Evolutionary conservation across 2,329 filamentous ascomycete genomes (phyloP).

Genomic region (Pseudogymnoascus pannorum): DNA sequence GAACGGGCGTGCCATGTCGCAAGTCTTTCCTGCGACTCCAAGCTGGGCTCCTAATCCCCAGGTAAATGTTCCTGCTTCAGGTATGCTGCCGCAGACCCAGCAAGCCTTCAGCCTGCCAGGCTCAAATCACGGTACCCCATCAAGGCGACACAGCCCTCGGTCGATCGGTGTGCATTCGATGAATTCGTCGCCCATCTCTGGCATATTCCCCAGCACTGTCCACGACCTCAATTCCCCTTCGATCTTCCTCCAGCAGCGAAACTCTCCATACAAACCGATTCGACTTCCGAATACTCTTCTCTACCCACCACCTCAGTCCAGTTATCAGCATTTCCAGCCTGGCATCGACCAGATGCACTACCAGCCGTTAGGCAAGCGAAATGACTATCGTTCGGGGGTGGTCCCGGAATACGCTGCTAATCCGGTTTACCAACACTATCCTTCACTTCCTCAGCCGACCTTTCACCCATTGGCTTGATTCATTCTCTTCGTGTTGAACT

Average conservation of each 20-base stretch:
- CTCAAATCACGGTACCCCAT: conserved; percentile 26
- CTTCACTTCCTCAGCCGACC: conserved; percentile 2
- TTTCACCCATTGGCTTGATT: conserved; percentile 4
- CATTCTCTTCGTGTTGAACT: neutral
- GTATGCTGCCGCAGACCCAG: conserved; percentile 21
- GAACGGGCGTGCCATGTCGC: conserved; percentile 59
- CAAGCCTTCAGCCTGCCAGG: neutral
- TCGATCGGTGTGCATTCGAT: conserved; percentile 27
- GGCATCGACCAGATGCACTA: conserved; percentile 68
- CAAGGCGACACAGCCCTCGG: conserved; percentile 28
- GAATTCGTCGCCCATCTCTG: conserved; percentile 31
- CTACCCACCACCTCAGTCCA: conserved; percentile 74
- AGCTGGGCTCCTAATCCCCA: conserved; percentile 41
- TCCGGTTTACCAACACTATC: conserved; percentile 1
- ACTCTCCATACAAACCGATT: conserved; percentile 88
- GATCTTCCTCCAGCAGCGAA: conserved; percentile 77
- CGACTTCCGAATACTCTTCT: conserved; percentile 85
- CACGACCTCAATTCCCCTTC: conserved; percentile 62
- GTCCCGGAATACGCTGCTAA: conserved; percentile 49
- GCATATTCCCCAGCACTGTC: conserved; percentile 38
- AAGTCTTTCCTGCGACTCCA: conserved; percentile 57
- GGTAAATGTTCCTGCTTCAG: conserved; percentile 24
- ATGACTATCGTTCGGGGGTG: conserved; percentile 61
- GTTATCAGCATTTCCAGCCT: conserved; percentile 67
- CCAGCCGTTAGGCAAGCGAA: conserved; percentile 64